Evolutionary conservation across 495 filamentous ascomycete genomes (phyloP).

Genomic region (Aspergillus haitiensis): DNA sequence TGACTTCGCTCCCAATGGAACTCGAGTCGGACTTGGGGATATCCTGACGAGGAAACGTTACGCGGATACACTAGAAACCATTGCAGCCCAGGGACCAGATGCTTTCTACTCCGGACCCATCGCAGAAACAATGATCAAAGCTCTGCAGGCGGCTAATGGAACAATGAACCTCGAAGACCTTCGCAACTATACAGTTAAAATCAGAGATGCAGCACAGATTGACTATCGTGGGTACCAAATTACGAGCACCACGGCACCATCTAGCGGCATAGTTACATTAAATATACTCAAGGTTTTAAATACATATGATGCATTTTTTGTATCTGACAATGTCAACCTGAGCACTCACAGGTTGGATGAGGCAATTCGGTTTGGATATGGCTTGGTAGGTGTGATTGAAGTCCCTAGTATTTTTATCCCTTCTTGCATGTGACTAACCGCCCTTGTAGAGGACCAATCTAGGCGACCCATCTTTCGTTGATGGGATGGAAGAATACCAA

Average conservation of each 20-base stretch:
- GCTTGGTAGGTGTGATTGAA: conserved; percentile 43
- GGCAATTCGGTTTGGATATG: conserved; percentile 85
- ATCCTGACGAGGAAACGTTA: conserved; percentile 75
- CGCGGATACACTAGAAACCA: conserved; percentile 72
- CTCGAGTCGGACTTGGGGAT: conserved; percentile 66
- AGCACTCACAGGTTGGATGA: conserved; percentile 82
- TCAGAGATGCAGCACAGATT: conserved; percentile 62
- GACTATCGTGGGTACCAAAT: conserved; percentile 71
- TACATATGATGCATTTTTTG: conserved; percentile 63
- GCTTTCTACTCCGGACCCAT: conserved; percentile 74
- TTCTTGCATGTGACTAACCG: conserved; percentile 6
- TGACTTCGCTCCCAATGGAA: conserved; percentile 85
- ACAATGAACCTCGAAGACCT: conserved; percentile 83
- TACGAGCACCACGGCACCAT: conserved; percentile 67
- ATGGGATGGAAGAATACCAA: conserved; percentile 62
- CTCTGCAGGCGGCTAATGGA: conserved; percentile 64
- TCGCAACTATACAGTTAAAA: conserved; percentile 61
- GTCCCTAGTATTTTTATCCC: neutral
- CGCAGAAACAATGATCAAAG: conserved; percentile 70
- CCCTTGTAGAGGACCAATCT: conserved; percentile 56
- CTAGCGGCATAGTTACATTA: conserved; percentile 69
- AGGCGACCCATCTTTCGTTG: conserved; percentile 75
- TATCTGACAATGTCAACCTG: conserved; percentile 52
- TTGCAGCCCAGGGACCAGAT: conserved; percentile 67
- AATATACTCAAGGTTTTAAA: conserved; percentile 76